Evolutionary conservation across 805 yeast genomes (phyloP).

Genomic region (Phaffomyces opuntiae): DNA sequence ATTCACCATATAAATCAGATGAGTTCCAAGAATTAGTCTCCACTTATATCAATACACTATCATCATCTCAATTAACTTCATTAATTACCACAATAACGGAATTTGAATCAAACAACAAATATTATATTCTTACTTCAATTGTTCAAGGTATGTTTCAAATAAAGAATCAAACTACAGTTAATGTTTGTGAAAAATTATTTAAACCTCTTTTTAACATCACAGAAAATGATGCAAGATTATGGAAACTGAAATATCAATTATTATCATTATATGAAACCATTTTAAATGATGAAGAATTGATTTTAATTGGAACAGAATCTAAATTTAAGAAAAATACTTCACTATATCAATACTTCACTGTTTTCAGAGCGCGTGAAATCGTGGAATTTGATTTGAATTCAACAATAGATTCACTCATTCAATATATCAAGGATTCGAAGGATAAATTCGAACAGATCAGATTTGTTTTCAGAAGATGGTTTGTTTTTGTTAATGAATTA

Average conservation of each 20-base stretch:
- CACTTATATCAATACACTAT: conserved; percentile 33
- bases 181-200: conserved; percentile 19
- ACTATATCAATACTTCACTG: conserved; percentile 25
- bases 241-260: conserved; percentile 42
- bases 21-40: conserved; percentile 34
- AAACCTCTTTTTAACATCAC: conserved; percentile 19
- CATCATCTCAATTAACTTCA: conserved; percentile 37
- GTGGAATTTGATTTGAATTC: conserved; percentile 23
- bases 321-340: conserved; percentile 1
- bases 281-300: conserved; percentile 21
- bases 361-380: conserved; percentile 47
- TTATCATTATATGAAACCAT: conserved; percentile 41
- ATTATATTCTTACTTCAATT: conserved; percentile 25
- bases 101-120: conserved; percentile 8
- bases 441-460: conserved; percentile 8
- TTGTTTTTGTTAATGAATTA: conserved; percentile 35
- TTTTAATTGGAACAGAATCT: conserved; percentile 1
- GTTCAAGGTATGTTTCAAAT: conserved; percentile 34
- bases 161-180: conserved; percentile 24
- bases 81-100: conserved; percentile 20
- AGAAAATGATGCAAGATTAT: conserved; percentile 15
- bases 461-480: conserved; percentile 45
- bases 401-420: conserved; percentile 21
- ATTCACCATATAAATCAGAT: conserved; percentile 12
- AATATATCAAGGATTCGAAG: conserved; percentile 10